Base-by-base conservation (phyloP, 169 alveolate species). In the Cryptosporidium felis region DNA sequence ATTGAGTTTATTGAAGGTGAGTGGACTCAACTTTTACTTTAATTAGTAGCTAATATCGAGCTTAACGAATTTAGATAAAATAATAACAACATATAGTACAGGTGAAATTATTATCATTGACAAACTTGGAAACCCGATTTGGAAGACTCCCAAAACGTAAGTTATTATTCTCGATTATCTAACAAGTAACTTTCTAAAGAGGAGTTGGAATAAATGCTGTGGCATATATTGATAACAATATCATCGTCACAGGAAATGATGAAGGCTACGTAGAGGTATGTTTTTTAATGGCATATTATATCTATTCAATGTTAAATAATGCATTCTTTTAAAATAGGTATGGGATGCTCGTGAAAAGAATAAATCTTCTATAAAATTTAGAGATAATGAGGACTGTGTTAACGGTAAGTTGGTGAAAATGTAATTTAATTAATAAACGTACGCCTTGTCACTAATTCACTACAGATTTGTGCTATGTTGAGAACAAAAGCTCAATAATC, bases 331-430 rank as follows among this genome's bases (percentile, higher is more conserved):
- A 12, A 51, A 51, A 18, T 74, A 74, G 85, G 30, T 47, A 9
- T 74, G 85, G 85, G 85, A 74, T 51, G 5, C 41, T 23, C 28
- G 85, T 26, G 67, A 74, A 2, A 74, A 74, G 41, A 74, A 36
- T 2, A 74, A 74, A 16, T 45, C 85, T 26, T 74, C 41, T 53
- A 38, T 44, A 16, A 53, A 49, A 38, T 74, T 74, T 45, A 74
- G 67, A 56, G 85, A 74, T 40, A 36, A 74, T 56, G 85, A 74
- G 40, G 85, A 74, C 26, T 74, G 85, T 16, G 36, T 74, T 53
- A 74, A 74, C 41, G 85, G 85, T 74, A 26, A 36, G 85, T 38
- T 74, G 40, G 40, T 38, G 16, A 18, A 61, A 18, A 10, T 6
- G 3, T 60, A n/a, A n/a, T 21, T 5, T 28, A 38, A n/a, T n/a